A percentile compares a stretch with the other conserved stretches of the same genome.
phyloP scores from a whole-genome alignment of 1,284 basidiomycete species.

The Ganoderma lingzhi region DNA sequence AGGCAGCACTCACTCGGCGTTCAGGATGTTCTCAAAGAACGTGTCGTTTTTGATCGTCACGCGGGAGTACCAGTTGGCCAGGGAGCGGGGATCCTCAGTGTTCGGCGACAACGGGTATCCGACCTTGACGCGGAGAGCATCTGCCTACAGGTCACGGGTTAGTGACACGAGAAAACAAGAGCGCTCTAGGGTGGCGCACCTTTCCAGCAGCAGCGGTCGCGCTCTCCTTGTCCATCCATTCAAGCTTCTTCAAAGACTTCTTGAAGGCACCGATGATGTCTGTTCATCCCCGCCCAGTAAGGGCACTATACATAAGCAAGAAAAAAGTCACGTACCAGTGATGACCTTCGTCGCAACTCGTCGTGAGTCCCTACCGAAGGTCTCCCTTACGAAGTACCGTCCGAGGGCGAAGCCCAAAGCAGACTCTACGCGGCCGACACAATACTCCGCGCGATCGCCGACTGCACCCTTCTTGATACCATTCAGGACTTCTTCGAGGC shows the following conservation, averaged over 20 bases:
- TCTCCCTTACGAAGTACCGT: conserved; percentile 86
- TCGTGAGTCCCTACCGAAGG: conserved; percentile 86
- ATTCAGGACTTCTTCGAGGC: conserved; percentile 74
- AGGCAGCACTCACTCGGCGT: conserved; percentile 58
- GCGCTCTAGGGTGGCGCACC: conserved; percentile 44
- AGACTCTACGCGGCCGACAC: conserved; percentile 68
- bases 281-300: conserved; percentile 34
- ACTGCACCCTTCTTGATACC: conserved; percentile 91
- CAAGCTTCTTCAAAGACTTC: conserved; percentile 75
- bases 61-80: conserved; percentile 78
- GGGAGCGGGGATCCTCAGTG: conserved; percentile 75
- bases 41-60: conserved; percentile 72
- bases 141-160: conserved; percentile 54
- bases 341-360: conserved; percentile 88
- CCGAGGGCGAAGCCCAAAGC: conserved; percentile 80
- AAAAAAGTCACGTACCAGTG: conserved; percentile 54
- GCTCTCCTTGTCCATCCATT: conserved; percentile 94
- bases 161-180: neutral
- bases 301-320: neutral
- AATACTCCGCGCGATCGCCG: conserved; percentile 84
- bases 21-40: conserved; percentile 89
- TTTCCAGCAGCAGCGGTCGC: conserved; percentile 88
- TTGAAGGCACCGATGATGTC: conserved; percentile 91
- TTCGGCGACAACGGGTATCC: conserved; percentile 91
- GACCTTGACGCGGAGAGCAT: conserved; percentile 84